Conservation (phyloP, 768 basidiomycete species). For the Lyophyllum shimeji region DNA sequence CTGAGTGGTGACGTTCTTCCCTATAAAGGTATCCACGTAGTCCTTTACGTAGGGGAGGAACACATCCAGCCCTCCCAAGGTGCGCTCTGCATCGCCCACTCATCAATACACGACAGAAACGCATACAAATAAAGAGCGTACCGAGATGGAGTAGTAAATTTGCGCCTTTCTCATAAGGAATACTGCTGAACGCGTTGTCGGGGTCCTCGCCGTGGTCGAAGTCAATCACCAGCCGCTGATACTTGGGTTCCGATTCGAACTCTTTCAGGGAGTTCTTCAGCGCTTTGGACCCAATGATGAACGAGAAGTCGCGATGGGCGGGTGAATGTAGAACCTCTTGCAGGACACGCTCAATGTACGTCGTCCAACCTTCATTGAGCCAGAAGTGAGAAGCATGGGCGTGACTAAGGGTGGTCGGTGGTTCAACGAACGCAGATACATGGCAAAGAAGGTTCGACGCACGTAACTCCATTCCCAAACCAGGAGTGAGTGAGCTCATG, state of each 20-base stretch:
- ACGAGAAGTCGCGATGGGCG: slow-evolving; percentile 78
- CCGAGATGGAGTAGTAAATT: slow-evolving; percentile 87
- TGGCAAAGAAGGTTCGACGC: slow-evolving; percentile 12
- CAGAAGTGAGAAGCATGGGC: slow-evolving; percentile 80
- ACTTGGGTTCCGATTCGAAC: slow-evolving; percentile 63
- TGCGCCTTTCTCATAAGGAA: slow-evolving; percentile 90
- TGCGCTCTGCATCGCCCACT: slow-evolving; percentile 60
- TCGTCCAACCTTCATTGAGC: slow-evolving; percentile 94
- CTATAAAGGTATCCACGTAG: slow-evolving; percentile 80
- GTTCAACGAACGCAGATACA: not conserved
- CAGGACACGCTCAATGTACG: slow-evolving; percentile 85
- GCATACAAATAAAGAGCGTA: slow-evolving; percentile 26
- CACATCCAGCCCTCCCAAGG: slow-evolving; percentile 76
- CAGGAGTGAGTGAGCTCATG: slow-evolving; percentile 88
- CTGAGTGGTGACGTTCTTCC: slow-evolving; percentile 79
- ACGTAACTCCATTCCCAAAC: slow-evolving; percentile 92
- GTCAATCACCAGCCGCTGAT: slow-evolving; percentile 77
- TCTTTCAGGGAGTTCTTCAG: slow-evolving; percentile 69
- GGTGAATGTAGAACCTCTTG: slow-evolving; percentile 69
- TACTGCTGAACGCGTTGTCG: slow-evolving; percentile 69
- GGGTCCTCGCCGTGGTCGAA: slow-evolving; percentile 75
- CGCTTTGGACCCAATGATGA: slow-evolving; percentile 69
- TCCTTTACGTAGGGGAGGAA: slow-evolving; percentile 84
- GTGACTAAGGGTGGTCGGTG: slow-evolving; percentile 39
- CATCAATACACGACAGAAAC: not conserved